Base-by-base conservation (phyloP, 495 filamentous ascomycete species). In the Annulohypoxylon nitens region DNA sequence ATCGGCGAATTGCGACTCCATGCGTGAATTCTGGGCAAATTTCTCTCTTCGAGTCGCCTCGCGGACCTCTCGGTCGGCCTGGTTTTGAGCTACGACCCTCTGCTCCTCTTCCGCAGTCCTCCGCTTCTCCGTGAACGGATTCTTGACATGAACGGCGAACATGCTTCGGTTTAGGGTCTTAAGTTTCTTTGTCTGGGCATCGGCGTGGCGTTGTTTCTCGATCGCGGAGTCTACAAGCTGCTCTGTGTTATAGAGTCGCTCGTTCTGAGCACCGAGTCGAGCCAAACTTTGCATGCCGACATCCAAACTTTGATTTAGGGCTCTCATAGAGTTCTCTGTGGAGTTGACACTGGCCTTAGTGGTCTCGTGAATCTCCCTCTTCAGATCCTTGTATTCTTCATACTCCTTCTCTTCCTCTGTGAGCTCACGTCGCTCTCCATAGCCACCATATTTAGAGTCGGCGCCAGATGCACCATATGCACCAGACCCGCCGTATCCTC, bases 211-310 rank as follows among this genome's bases (percentile, higher is more conserved):
- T 58, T 57, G 68, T 23, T 54, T 18, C 3, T 63, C 23, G 3
- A 86, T 80, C 0, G 92, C 90, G 60, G 90, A 83, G 70, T 95
- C 91, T 25, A 96, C 83, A 57, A 92, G 91, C 78, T 85, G 87
- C 75, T 95, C 92, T 1, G 91, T 91, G 72, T 93, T 91, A 79
- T 96, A 89, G 48, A 97, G 87, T 4, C 88, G 86, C 69, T 97
- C 93, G 67, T 89, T 88, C 78, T 97, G 93, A 8, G 84, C 87
- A 43, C 90, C 91, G 8, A 97, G 89, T 43, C 90, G 85, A 20
- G 86, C 89, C 11, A 94, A 82, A 0, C 91, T 95, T 50, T 86
- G 85, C 14, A 88, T 84, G 26, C 90, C 91, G n/a, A 89, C 90
- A 67, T 94, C 90, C 69, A 93, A 87, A 1, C 91, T 89, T 78